Conservation (phyloP, 108 stramenopile species). For the Aurantiochytrium sp. region DNA sequence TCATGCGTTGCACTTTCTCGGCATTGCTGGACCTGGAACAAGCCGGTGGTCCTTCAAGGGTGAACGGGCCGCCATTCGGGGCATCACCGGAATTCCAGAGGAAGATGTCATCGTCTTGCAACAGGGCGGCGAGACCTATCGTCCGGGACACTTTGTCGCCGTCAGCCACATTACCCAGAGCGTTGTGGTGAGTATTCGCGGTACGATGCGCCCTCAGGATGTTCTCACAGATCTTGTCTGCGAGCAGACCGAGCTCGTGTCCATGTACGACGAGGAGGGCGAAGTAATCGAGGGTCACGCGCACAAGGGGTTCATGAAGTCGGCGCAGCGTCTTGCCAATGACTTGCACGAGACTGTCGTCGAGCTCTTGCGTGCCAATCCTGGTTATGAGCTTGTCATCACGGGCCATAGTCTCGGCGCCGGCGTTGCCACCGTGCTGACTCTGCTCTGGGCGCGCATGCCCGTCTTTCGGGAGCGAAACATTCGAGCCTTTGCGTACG, state of each 20-base stretch:
- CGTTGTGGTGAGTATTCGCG: not conserved
- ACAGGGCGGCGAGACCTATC: not conserved
- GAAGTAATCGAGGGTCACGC: not conserved
- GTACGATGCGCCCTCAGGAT: not conserved
- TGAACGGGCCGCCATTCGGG: not conserved
- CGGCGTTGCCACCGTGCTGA: not conserved
- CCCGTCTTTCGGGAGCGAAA: not conserved
- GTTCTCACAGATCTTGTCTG: not conserved
- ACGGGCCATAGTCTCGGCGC: not conserved
- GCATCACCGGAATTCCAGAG: not conserved
- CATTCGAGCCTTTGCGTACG: not conserved
- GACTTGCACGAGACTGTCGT: not conserved
- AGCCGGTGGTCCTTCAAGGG: not conserved
- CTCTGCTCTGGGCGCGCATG: not conserved
- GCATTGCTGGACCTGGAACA: not conserved
- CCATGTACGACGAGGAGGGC: slow-evolving; percentile 1
- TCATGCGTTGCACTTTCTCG: slow-evolving; percentile 1
- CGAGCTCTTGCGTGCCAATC: not conserved
- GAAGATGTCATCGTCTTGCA: not conserved
- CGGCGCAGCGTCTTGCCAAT: not conserved
- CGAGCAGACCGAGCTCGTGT: not conserved
- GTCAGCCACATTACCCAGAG: not conserved
- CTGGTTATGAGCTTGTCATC: not conserved
- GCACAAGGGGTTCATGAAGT: not conserved
- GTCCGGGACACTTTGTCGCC: not conserved